Percentiles rank a stretch among this genome's conserved stretches.
phyloP scores from a whole-genome alignment of 805 yeast genomes.

The Candida maesae region DNA sequence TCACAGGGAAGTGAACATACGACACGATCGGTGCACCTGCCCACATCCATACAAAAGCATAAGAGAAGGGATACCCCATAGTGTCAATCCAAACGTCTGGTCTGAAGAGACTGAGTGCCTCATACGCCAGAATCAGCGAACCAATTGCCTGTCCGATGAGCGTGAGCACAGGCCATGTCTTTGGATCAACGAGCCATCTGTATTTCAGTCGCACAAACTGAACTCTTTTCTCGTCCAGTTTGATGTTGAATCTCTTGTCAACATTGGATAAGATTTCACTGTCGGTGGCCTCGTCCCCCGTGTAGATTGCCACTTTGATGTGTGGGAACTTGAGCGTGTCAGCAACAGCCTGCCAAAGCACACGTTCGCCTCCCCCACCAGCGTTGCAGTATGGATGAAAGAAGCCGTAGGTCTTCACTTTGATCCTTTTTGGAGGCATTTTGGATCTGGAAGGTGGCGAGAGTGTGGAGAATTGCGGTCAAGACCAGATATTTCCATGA shows the following conservation, averaged over 20 bases:
- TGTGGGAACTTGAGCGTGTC: conserved; percentile 51
- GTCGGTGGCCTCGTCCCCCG: conserved; percentile 54
- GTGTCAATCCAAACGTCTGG: conserved; percentile 97
- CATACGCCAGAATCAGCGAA: conserved; percentile 60
- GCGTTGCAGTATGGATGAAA: conserved; percentile 96
- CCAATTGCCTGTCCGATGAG: conserved; percentile 87
- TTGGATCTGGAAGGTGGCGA: too few relatives aligned
- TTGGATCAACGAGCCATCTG: conserved; percentile 61
- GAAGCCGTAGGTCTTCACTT: conserved; percentile 60
- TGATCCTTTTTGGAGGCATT: conserved; percentile 2
- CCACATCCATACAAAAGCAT: conserved; percentile 55
- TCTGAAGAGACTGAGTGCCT: conserved; percentile 57
- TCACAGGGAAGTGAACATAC: conserved; percentile 93
- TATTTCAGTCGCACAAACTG: conserved; percentile 57
- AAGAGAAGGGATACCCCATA: conserved; percentile 88
- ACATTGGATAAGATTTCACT: conserved; percentile 53
- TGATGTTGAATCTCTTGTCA: conserved; percentile 50
- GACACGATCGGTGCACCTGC: conserved; percentile 74
- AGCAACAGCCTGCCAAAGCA: conserved; percentile 89
- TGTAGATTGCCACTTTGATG: conserved; percentile 66
- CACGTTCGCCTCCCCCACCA: conserved; percentile 98
- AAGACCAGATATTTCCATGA: too few relatives aligned
- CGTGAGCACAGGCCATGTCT: conserved; percentile 75
- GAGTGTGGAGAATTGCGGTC: too few relatives aligned
- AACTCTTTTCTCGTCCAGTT: conserved; percentile 47